These are phyloP conservation scores for Aurantiochytrium sp. DNA, from an alignment of 108 stramenopile genomes.

Conservation along the genomic window DNA sequence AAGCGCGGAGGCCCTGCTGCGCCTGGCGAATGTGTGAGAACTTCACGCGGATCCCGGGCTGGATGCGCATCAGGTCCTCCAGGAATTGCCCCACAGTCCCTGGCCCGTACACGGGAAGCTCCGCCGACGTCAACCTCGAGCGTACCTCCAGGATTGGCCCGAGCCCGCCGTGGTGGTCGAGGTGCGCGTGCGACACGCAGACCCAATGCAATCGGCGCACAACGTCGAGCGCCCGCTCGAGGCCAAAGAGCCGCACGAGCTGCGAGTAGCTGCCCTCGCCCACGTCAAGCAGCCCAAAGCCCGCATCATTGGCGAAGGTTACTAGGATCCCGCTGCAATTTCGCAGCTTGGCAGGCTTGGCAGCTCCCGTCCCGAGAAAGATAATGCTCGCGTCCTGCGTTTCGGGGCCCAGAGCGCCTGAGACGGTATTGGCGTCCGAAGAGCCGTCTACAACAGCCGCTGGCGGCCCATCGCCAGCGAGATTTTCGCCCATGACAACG, in stretches of 20 bases:
- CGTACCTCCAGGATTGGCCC: not conserved
- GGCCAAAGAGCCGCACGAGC: not conserved
- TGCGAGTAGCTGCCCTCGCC: not conserved
- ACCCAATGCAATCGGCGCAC: not conserved
- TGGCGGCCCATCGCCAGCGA: no score
- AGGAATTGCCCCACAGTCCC: not conserved
- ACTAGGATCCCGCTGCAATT: not conserved
- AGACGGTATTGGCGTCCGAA: no score
- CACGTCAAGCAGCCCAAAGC: not conserved
- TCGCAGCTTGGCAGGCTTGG: conserved; percentile 3
- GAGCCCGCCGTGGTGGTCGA: not conserved
- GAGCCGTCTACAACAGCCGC: no score
- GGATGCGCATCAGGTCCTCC: not conserved
- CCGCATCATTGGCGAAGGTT: not conserved
- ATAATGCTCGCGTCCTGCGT: not conserved
- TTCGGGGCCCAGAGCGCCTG: not conserved
- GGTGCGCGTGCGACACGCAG: not conserved
- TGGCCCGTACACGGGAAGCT: not conserved
- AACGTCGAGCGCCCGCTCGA: not conserved
- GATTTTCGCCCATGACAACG: not conserved
- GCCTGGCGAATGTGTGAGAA: not conserved
- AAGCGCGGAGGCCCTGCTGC: not conserved
- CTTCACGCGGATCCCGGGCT: not conserved
- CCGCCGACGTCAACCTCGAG: not conserved
- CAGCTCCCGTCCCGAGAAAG: not conserved